These are phyloP conservation scores for Oldenlandia corymbosa DNA, from an alignment of 257 asterid species.

Conservation along the genomic window DNA sequence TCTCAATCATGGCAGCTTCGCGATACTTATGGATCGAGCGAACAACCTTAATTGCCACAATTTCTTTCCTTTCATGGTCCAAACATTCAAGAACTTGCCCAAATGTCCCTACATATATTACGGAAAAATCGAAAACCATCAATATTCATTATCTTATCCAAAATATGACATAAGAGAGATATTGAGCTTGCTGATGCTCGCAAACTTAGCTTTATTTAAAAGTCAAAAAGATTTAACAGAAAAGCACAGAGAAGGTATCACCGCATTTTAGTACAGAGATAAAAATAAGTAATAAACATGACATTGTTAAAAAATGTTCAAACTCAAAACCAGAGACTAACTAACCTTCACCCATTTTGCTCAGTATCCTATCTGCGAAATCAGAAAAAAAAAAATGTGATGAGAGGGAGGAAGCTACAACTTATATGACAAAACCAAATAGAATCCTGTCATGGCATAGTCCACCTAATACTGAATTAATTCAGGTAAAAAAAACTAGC, in stretches of 20 bases:
- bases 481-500: not conserved
- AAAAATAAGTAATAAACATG: not conserved
- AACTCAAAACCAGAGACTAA: conserved; percentile 21
- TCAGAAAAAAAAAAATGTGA: conserved; percentile 20
- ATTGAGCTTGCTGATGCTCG: not conserved
- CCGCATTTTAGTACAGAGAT: not conserved
- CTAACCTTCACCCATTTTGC: conserved; percentile 94
- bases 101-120: conserved; percentile 55
- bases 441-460: not conserved
- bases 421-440: not conserved
- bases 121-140: conserved; percentile 7
- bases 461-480: not conserved
- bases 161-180: not conserved
- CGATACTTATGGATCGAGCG: conserved; percentile 74
- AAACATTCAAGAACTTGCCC: conserved; percentile 79
- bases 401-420: not conserved
- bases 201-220: not conserved
- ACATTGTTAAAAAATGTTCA: not conserved
- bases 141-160: conserved; percentile 13
- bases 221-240: conserved; percentile 1
- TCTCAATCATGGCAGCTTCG: conserved; percentile 85
- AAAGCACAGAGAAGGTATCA: not conserved
- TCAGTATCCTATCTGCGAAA: conserved; percentile 66
- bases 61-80: conserved; percentile 69
- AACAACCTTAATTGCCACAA: conserved; percentile 71